phyloP scores from a whole-genome alignment of 208 protist species.

The Balamuthia mandrillaris region DNA sequence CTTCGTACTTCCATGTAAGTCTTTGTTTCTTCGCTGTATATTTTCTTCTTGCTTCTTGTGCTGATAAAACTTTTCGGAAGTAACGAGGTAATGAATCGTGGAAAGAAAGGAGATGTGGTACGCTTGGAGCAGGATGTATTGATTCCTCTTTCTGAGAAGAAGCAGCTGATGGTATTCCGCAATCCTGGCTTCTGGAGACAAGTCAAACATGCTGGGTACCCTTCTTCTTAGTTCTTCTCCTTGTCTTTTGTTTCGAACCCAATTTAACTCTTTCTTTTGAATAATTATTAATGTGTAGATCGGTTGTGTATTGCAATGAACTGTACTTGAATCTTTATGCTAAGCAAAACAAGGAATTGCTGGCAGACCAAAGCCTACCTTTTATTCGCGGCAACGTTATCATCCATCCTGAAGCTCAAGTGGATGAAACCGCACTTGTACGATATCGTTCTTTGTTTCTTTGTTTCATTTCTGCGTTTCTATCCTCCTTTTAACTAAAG shows the following conservation, averaged over 20 bases:
- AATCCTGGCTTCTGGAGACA: slow-evolving; percentile 55
- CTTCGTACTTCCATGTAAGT: background rate
- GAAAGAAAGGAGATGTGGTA: slow-evolving; percentile 25
- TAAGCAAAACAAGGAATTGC: slow-evolving; percentile 41
- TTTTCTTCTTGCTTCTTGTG: background rate
- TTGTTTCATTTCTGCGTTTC: background rate
- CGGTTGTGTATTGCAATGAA: slow-evolving; percentile 48
- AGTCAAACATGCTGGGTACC: slow-evolving; percentile 55
- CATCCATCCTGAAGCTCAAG: slow-evolving; percentile 46
- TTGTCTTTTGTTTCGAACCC: background rate
- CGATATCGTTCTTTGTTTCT: background rate
- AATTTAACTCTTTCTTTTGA: background rate
- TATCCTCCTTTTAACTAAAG: background rate
- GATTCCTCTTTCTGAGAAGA: slow-evolving; percentile 33
- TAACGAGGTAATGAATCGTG: background rate
- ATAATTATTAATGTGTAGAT: slow-evolving; percentile 29
- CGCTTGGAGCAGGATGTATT: slow-evolving; percentile 45
- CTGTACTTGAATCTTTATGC: slow-evolving; percentile 51
- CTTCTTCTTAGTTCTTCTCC: background rate
- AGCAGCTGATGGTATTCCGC: slow-evolving; percentile 36
- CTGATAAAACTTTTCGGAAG: background rate
- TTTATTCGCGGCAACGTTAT: slow-evolving; percentile 61
- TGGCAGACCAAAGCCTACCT: slow-evolving; percentile 37
- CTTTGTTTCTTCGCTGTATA: background rate
- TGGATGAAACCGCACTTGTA: slow-evolving; percentile 56